Evolutionary conservation across 306 rosid genomes (phyloP), one percentile per base, ranked within the genome.

Genomic region (Gynostemma pentaphyllum): DNA sequence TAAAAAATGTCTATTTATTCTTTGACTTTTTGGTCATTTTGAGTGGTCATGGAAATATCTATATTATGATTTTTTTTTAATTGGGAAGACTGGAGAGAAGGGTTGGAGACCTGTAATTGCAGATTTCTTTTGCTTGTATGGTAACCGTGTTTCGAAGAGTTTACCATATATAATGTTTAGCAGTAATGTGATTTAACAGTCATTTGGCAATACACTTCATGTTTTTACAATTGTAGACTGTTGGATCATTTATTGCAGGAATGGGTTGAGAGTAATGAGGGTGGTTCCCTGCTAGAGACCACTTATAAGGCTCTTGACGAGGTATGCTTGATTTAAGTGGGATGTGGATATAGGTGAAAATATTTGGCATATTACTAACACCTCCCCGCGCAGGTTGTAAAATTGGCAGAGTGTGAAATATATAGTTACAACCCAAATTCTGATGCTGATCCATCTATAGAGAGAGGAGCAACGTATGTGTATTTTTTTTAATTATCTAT

Each of bases 301-400:
- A 71, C 89, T 71, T 83, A 77, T 77, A 86, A 79, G 85, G 94
- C 95, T 66, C 73, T 92, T 63, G 96, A 92, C 41, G 99, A 92
- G 95, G 98, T 84, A 64, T 65, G 80, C 62, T 52, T 63, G 55
- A 39, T 46, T 68, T 29, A 65, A 54, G 49, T 70, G 48, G 72
- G 62, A 65, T 50, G 49, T 70, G 48, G 72, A 65, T 78, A 40
- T 34, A 56, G 45, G 51, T 21, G 23, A 34, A 41, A 3, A 54
- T 73, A 70, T 28, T 39, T 64, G 78, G 68, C 73, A 67, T 18
- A 55, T 65, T 78, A 11, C 61, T 71, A 77, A 74, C 49, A 40
- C 40, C 60, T 78, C 36, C 50, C 48, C 52, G 40, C 71, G 78
- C 86, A 92, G 96, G 99, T 82, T 49, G 94, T 88, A 62, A 81